Conservation (phyloP, 1,139 yeast genomes). For the Scheffersomyces cryptocercus region DNA sequence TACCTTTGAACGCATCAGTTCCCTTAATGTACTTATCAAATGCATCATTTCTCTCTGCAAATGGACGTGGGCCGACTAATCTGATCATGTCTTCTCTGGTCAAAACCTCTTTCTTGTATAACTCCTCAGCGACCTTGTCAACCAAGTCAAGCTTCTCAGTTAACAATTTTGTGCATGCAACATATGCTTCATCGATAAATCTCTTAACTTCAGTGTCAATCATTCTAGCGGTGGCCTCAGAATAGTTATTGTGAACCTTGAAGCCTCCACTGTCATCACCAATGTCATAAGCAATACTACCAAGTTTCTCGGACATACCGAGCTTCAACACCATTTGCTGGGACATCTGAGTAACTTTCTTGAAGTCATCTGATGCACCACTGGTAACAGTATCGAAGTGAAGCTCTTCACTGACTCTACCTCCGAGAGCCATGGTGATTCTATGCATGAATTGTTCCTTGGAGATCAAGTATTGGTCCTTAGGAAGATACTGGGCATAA, state of each 20-base stretch:
- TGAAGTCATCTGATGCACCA: constrained; percentile 82
- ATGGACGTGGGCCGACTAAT: constrained; percentile 72
- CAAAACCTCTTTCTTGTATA: constrained; percentile 66
- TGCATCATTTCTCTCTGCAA: constrained; percentile 76
- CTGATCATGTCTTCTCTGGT: constrained; percentile 82
- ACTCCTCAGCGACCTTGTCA: constrained; percentile 68
- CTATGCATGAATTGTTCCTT: constrained; percentile 68
- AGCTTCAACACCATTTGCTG: constrained; percentile 73
- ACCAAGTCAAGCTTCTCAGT: constrained; percentile 62
- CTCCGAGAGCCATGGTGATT: constrained; percentile 82
- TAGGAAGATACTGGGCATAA: constrained; percentile 80
- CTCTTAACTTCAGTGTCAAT: constrained; percentile 70
- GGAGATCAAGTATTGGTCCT: constrained; percentile 68
- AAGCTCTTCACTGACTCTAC: constrained; percentile 76
- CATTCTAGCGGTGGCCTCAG: constrained; percentile 65
- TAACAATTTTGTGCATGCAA: constrained; percentile 55
- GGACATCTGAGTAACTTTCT: constrained; percentile 76
- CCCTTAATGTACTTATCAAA: constrained; percentile 73
- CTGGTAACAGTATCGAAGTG: constrained; percentile 78
- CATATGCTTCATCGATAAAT: constrained; percentile 54
- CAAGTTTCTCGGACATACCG: constrained; percentile 75
- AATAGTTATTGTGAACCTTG: constrained; percentile 67
- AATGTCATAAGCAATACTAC: constrained; percentile 54
- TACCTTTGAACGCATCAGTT: constrained; percentile 27
- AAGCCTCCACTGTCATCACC: constrained; percentile 47